phyloP scores from a whole-genome alignment of 2,329 filamentous ascomycete species.

The Ophiostoma sp. region DNA sequence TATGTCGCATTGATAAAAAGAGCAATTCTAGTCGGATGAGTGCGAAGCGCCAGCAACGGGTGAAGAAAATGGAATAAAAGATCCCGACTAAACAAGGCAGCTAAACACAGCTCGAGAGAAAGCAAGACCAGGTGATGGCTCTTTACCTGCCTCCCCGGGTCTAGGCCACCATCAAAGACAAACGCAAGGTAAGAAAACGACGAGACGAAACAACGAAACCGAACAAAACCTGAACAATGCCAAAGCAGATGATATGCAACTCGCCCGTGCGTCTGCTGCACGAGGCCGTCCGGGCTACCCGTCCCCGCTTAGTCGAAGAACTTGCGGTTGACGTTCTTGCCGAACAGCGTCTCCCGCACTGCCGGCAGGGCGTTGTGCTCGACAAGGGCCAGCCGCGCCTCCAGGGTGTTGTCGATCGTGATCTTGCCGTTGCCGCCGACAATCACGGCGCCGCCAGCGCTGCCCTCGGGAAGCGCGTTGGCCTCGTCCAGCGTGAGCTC shows the following conservation, averaged over 20 bases:
- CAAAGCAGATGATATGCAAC: slow-evolving; percentile 7
- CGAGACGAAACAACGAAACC: background rate
- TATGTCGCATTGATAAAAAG: slow-evolving; percentile 2
- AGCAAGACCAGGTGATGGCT: background rate
- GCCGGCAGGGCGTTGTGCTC: slow-evolving; percentile 79
- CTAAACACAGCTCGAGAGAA: background rate
- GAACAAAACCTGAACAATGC: background rate
- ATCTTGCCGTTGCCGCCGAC: slow-evolving; percentile 86
- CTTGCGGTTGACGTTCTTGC: slow-evolving; percentile 89
- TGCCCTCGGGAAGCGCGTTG: slow-evolving; percentile 62
- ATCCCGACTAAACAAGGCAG: slow-evolving; percentile 1
- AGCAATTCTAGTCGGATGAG: slow-evolving; percentile 3
- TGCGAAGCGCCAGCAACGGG: slow-evolving; percentile 7
- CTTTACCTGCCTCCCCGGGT: background rate
- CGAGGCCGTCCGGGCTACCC: background rate
- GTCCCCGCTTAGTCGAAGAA: slow-evolving; percentile 67
- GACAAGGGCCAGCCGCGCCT: slow-evolving; percentile 79
- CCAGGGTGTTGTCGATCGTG: slow-evolving; percentile 97
- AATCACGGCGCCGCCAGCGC: slow-evolving; percentile 76
- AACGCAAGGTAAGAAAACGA: background rate
- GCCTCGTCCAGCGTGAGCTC: slow-evolving; percentile 69
- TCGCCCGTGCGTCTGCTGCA: background rate
- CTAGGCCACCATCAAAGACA: background rate
- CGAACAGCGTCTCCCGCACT: slow-evolving; percentile 81
- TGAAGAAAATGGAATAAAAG: slow-evolving; percentile 3